Evolutionary conservation across 2,329 filamentous ascomycete genomes (phyloP).

Genomic region (Sclerotiophoma versabilis): DNA sequence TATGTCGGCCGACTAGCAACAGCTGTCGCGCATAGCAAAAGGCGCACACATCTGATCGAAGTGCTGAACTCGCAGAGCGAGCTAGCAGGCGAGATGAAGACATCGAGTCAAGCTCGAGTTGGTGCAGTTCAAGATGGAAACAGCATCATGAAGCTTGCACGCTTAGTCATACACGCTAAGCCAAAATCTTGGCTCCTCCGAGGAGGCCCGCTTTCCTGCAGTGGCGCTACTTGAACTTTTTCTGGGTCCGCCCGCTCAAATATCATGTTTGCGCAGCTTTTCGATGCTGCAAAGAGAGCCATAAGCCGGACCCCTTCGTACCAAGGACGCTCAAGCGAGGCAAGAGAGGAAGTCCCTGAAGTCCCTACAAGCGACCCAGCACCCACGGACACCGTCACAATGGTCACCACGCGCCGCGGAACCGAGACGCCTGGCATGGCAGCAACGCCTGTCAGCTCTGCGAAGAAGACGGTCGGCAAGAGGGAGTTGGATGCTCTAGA

Average conservation of each 20-base stretch:
- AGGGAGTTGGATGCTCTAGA: constrained; percentile 39
- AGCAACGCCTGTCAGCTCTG: constrained; percentile 35
- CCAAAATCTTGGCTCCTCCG: constrained; percentile 13
- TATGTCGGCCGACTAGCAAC: neutral
- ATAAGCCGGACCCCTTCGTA: constrained; percentile 42
- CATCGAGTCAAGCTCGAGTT: constrained; percentile 20
- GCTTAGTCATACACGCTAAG: constrained; percentile 9
- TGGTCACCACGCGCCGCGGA: constrained; percentile 48
- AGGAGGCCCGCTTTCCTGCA: constrained; percentile 20
- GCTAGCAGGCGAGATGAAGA: constrained; percentile 23
- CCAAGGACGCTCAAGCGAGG: constrained; percentile 30
- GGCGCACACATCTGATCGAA: constrained; percentile 23
- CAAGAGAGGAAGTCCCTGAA: constrained; percentile 19
- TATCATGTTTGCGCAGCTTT: constrained; percentile 43
- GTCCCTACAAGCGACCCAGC: constrained; percentile 20
- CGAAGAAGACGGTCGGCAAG: constrained; percentile 35
- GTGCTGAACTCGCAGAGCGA: constrained; percentile 15
- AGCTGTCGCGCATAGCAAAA: constrained; percentile 30
- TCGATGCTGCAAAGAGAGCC: constrained; percentile 39
- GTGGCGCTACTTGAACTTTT: constrained; percentile 17
- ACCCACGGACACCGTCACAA: constrained; percentile 23
- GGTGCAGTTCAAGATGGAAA: neutral
- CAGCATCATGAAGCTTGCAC: neutral
- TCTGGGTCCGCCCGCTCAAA: constrained; percentile 9
- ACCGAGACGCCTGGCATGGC: constrained; percentile 35